These are phyloP conservation scores for Mycena filopes DNA, from an alignment of 768 basidiomycete genomes.

Conservation along the genomic window DNA sequence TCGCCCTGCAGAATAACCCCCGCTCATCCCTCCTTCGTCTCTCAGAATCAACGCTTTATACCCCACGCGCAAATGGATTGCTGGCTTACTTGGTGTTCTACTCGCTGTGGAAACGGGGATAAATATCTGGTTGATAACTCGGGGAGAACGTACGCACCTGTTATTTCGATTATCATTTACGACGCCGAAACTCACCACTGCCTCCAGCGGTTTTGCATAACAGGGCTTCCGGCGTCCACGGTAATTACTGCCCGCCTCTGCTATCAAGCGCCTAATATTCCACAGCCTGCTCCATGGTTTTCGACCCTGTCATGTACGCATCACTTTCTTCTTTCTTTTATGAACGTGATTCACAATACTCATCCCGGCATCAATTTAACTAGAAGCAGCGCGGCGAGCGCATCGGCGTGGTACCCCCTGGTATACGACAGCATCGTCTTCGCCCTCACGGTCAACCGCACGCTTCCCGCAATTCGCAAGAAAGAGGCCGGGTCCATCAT, in stretches of 20 bases:
- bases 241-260: conserved; percentile 1
- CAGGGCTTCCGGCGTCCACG: conserved; percentile 25
- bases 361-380: neutral
- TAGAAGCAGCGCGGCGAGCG: conserved; percentile 40
- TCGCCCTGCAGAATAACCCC: neutral
- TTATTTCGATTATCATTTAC: neutral
- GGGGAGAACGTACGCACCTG: conserved; percentile 43
- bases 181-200: neutral
- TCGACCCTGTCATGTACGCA: conserved; percentile 39
- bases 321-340: neutral
- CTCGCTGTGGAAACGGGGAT: conserved; percentile 41
- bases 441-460: conserved; percentile 39
- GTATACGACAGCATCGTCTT: conserved; percentile 43
- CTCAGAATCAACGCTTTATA: conserved; percentile 47
- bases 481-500: conserved; percentile 35
- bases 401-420: conserved; percentile 45
- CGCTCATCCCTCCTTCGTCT: neutral
- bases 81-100: conserved; percentile 35
- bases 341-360: neutral
- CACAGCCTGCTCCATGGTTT: conserved; percentile 52
- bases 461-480: conserved; percentile 35
- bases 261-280: neutral
- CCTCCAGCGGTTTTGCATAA: conserved; percentile 29
- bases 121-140: conserved; percentile 46
- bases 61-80: conserved; percentile 29